Evolutionary conservation across 83 land plant genomes (phyloP).

Genomic region (Picea mariana): DNA sequence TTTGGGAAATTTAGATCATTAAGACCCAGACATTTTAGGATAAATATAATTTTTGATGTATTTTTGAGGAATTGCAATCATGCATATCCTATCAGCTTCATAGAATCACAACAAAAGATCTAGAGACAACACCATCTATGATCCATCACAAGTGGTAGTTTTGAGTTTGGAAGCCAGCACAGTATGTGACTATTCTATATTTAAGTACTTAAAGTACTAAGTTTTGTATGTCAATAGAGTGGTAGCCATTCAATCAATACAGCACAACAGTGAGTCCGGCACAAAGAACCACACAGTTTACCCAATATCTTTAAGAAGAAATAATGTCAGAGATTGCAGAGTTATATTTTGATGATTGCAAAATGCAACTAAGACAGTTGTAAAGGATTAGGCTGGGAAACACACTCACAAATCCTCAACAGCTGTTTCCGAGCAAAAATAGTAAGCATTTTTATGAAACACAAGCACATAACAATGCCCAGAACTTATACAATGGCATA

Average conservation of each 20-base stretch:
- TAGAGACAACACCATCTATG: too few species aligned
- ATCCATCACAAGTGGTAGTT: too few species aligned
- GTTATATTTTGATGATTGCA: background rate
- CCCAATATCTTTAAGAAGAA: background rate
- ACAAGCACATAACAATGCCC: too few species aligned
- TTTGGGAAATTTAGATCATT: background rate
- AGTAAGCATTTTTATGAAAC: background rate
- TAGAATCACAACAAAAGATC: too few species aligned
- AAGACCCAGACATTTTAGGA: background rate
- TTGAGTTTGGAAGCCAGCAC: too few species aligned
- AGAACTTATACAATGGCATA: too few species aligned
- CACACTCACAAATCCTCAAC: background rate
- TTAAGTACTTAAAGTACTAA: background rate
- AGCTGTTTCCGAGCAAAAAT: background rate
- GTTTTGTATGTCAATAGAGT: background rate
- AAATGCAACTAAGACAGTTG: background rate
- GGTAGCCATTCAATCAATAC: too few species aligned
- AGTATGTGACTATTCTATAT: too few species aligned
- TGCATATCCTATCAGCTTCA: too few species aligned
- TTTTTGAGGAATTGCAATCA: too few species aligned
- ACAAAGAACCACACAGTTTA: background rate
- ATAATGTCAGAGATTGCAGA: background rate
- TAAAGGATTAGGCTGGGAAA: background rate
- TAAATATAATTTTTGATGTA: background rate
- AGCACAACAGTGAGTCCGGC: background rate